phyloP scores from a whole-genome alignment of 2,329 filamentous ascomycete species.

The Orbilia brochopaga region DNA sequence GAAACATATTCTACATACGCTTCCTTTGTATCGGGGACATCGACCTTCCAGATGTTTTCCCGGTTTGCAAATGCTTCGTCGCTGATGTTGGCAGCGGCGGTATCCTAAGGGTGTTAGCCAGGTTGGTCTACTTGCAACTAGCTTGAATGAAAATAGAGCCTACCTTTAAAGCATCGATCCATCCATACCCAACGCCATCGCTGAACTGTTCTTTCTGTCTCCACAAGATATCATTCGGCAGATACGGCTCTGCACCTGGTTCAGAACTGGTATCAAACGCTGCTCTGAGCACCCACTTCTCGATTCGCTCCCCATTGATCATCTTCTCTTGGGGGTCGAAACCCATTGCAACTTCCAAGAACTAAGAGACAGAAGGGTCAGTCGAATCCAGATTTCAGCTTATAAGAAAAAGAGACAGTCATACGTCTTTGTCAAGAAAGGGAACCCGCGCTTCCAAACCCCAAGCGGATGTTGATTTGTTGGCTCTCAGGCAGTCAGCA shows the following conservation, averaged over 20 bases:
- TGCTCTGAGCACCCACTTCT: conserved; percentile 98
- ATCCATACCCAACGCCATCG: conserved; percentile 97
- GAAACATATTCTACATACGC: conserved; percentile 67
- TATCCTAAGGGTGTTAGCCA: conserved; percentile 64
- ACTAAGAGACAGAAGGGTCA: conserved; percentile 62
- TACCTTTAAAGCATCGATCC: conserved; percentile 90
- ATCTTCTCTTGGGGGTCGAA: conserved; percentile 95
- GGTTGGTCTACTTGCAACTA: neutral
- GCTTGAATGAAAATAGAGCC: no score
- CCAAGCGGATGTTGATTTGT: conserved; percentile 99
- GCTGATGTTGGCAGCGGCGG: conserved; percentile 83
- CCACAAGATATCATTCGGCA: conserved; percentile 96
- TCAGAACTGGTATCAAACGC: conserved; percentile 94
- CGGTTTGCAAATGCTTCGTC: conserved; percentile 99
- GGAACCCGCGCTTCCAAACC: conserved; percentile 96
- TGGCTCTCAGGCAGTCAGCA: conserved; percentile 94
- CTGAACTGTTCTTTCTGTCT: conserved; percentile 99
- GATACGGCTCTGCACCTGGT: conserved; percentile 78
- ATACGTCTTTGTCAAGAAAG: conserved; percentile 84
- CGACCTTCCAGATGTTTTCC: conserved; percentile 91
- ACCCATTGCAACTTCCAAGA: conserved; percentile 90
- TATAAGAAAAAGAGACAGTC: neutral
- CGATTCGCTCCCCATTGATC: conserved; percentile 85
- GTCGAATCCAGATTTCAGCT: conserved; percentile 25
- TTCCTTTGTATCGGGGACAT: conserved; percentile 95